These are phyloP conservation scores for Lepidium sativum DNA, from an alignment of 345 rosid genomes.

Conservation along the genomic window DNA sequence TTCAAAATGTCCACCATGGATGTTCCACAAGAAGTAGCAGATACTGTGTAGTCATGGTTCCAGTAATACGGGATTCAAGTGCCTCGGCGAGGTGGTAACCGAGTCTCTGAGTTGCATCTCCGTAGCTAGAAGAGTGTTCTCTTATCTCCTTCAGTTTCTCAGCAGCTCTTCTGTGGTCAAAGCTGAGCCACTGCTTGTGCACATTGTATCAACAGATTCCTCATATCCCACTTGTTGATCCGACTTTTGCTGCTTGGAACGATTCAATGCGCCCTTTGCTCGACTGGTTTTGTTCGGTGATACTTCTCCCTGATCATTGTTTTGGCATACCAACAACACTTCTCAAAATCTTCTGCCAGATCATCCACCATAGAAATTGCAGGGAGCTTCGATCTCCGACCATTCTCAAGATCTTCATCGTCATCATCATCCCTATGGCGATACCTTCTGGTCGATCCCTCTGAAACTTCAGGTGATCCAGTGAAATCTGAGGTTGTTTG, in stretches of 20 bases:
- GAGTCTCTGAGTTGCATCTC: conserved; percentile 56
- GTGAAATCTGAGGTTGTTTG: background rate
- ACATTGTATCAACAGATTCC: conserved; percentile 40
- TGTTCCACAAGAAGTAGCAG: conserved; percentile 16
- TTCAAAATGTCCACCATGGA: conserved; percentile 49
- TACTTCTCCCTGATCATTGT: background rate
- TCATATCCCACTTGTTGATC: conserved; percentile 13
- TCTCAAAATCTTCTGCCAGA: conserved; percentile 17
- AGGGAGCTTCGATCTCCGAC: conserved; percentile 8
- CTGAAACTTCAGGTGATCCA: background rate
- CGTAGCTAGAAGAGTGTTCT: conserved; percentile 47
- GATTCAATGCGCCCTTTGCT: background rate
- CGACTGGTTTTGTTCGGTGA: background rate
- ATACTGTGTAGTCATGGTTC: conserved; percentile 29
- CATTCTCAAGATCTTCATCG: conserved; percentile 9
- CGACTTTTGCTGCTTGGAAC: background rate
- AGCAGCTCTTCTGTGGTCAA: conserved; percentile 47
- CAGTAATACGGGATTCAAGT: conserved; percentile 59
- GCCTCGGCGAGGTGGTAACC: conserved; percentile 56
- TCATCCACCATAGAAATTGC: conserved; percentile 17
- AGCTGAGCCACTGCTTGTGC: conserved; percentile 60
- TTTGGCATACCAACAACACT: conserved; percentile 16
- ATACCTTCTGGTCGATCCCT: conserved; percentile 5
- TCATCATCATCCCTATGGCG: conserved; percentile 13
- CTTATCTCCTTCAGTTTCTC: conserved; percentile 55